A percentile compares a stretch with the other conserved stretches of the same genome.
Conservation (phyloP, 2,329 filamentous ascomycete species). For the Daldinia sp. region DNA sequence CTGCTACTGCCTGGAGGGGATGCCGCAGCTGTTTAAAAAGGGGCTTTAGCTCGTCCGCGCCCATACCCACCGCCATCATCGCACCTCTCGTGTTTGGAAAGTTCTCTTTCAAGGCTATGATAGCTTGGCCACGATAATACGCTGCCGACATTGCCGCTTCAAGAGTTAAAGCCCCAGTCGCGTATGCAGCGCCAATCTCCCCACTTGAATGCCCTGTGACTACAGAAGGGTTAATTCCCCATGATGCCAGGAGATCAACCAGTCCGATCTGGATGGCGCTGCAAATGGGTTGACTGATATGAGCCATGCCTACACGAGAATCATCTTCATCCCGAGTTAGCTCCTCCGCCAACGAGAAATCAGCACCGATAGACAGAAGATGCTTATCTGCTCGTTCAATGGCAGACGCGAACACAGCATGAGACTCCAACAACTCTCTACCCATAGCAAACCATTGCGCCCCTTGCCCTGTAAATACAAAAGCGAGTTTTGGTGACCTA, state of each 20-base stretch:
- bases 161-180: conserved; percentile 42
- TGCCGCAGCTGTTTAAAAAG: conserved; percentile 37
- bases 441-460: conserved; percentile 50
- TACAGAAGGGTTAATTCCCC: conserved; percentile 41
- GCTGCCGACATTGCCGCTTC: conserved; percentile 40
- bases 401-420: conserved; percentile 30
- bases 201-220: conserved; percentile 43
- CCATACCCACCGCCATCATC: conserved; percentile 63
- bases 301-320: conserved; percentile 39
- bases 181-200: conserved; percentile 40
- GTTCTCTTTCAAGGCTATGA: conserved; percentile 50
- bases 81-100: conserved; percentile 52
- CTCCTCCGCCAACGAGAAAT: conserved; percentile 40
- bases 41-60: conserved; percentile 49
- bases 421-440: conserved; percentile 40
- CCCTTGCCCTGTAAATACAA: conserved; percentile 49
- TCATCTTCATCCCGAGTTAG: conserved; percentile 31
- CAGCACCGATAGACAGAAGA: conserved; percentile 31
- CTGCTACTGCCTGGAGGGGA: conserved; percentile 41
- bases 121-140: conserved; percentile 52
- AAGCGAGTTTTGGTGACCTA: conserved; percentile 41
- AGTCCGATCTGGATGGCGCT: conserved; percentile 54
- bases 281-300: conserved; percentile 49
- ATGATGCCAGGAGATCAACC: conserved; percentile 48
- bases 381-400: conserved; percentile 33